phyloP scores from a whole-genome alignment of 257 asterid genomes.

The Verbascum thapsus region DNA sequence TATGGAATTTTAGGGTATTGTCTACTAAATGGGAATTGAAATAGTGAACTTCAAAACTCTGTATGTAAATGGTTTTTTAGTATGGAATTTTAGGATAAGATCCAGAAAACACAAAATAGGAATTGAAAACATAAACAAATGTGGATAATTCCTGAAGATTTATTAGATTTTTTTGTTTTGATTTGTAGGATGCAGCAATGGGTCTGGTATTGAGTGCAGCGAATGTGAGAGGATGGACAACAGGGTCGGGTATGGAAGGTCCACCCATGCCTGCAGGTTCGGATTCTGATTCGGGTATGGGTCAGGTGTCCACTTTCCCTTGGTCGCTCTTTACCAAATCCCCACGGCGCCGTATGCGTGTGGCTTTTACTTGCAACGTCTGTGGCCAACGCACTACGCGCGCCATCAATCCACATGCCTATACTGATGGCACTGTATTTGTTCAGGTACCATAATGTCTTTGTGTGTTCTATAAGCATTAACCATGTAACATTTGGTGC shows the following conservation, averaged over 20 bases:
- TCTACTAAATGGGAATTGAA: too few relatives aligned
- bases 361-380: conserved; percentile 90
- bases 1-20: too few relatives aligned
- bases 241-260: conserved; percentile 95
- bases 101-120: too few relatives aligned
- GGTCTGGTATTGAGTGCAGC: conserved; percentile 85
- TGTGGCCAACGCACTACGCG: conserved; percentile 98
- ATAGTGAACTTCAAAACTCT: too few relatives aligned
- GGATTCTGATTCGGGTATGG: conserved; percentile 45
- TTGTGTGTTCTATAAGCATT: neutral
- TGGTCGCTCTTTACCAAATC: conserved; percentile 97
- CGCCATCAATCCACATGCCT: conserved; percentile 97
- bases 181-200: conserved; percentile 83
- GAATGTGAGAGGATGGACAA: conserved; percentile 89
- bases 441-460: conserved; percentile 64
- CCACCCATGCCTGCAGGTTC: conserved; percentile 69
- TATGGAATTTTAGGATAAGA: too few relatives aligned
- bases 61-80: too few relatives aligned
- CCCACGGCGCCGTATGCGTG: conserved; percentile 92
- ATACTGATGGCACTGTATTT: conserved; percentile 95
- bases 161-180: neutral
- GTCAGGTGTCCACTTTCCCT: conserved; percentile 75
- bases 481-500: too few relatives aligned
- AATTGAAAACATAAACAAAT: too few relatives aligned
- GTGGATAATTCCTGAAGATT: too few relatives aligned